These are phyloP conservation scores for Fraxinus dipetala DNA, from an alignment of 305 asterid genomes.

Conservation along the genomic window DNA sequence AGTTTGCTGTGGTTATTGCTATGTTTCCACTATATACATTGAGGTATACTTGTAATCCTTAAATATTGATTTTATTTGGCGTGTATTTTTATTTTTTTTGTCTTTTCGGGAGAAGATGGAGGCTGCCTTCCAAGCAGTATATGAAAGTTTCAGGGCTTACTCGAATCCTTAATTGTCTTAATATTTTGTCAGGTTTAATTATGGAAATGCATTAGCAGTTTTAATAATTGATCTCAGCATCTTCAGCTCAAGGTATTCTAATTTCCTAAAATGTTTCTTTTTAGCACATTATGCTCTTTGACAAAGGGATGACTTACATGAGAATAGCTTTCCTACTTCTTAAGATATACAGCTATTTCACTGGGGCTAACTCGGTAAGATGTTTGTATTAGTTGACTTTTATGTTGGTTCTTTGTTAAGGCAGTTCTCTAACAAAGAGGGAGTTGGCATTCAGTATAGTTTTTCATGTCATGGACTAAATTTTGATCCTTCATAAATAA, in stretches of 20 bases:
- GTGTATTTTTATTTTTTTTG: neutral
- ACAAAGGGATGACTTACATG: neutral
- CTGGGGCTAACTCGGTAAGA: neutral
- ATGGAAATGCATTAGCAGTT: neutral
- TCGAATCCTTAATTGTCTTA: neutral
- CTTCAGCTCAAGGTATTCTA: neutral
- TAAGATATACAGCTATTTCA: neutral
- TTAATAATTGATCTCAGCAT: neutral
- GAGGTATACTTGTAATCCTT: neutral
- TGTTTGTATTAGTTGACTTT: neutral
- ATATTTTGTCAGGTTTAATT: neutral
- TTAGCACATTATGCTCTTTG: neutral
- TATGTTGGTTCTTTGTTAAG: neutral
- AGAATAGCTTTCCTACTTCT: neutral
- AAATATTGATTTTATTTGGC: neutral
- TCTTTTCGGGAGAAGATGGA: conserved; percentile 22
- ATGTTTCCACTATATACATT: neutral
- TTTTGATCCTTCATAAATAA: neutral
- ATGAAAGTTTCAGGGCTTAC: neutral
- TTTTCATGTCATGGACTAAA: neutral
- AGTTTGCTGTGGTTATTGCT: neutral
- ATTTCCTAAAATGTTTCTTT: neutral
- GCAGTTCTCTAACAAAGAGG: neutral
- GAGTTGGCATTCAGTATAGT: neutral
- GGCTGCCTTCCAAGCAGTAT: conserved; percentile 23